These are phyloP conservation scores for Dactylis glomerata DNA, from an alignment of 176 grass and related monocot species.

Conservation along the genomic window DNA sequence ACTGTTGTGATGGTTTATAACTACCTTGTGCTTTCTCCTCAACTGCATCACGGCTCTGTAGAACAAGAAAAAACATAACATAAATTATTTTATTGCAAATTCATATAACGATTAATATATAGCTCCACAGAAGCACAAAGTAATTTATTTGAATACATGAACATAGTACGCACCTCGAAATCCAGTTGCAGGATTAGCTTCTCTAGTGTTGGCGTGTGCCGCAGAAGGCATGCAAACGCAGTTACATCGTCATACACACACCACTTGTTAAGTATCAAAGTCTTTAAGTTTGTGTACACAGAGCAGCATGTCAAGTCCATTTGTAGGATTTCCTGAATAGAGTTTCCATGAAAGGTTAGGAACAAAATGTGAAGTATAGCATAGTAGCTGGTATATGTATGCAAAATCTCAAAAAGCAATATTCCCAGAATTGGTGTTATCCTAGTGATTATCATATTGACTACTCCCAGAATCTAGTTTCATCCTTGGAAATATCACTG, in stretches of 20 bases:
- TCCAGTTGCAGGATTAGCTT: not conserved
- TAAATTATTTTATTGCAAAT: not conserved
- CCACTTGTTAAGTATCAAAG: not conserved
- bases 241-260: not conserved
- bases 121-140: not conserved
- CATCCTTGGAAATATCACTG: too few relatives aligned
- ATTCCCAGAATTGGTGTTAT: too few relatives aligned
- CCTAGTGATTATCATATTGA: too few relatives aligned
- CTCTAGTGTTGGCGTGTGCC: slow-evolving; percentile 3
- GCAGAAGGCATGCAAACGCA: not conserved
- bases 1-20: not conserved
- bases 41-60: not conserved
- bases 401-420: not conserved
- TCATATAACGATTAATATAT: not conserved
- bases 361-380: not conserved
- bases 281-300: not conserved
- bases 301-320: not conserved
- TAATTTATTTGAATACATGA: not conserved
- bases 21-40: not conserved
- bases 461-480: too few relatives aligned
- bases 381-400: too few relatives aligned
- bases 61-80: not conserved
- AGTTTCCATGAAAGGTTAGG: not conserved
- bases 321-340: not conserved
- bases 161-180: not conserved